phyloP scores from a whole-genome alignment of 371 early-diverging fungal genomes.

The Thermomucor indicae-seudaticae region DNA sequence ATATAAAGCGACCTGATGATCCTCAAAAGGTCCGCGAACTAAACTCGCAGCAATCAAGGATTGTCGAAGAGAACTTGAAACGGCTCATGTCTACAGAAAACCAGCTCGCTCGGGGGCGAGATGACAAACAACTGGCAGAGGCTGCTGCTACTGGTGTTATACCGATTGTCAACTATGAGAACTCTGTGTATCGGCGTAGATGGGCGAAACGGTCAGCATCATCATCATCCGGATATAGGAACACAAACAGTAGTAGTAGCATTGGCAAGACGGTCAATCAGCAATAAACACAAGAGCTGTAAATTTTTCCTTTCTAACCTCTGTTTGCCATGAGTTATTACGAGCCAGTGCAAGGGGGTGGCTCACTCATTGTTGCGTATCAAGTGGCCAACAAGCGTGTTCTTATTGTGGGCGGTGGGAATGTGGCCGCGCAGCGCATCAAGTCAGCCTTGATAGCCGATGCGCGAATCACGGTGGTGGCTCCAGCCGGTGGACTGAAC shows the following conservation, averaged over 20 bases:
- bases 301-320: too few species aligned
- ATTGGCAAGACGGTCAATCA: too few species aligned
- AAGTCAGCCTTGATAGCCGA: slow-evolving; percentile 78
- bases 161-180: slow-evolving; percentile 57
- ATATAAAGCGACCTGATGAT: slow-evolving; percentile 55
- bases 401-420: slow-evolving; percentile 81
- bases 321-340: too few species aligned
- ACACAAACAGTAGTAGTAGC: too few species aligned
- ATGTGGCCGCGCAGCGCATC: slow-evolving; percentile 79
- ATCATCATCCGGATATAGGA: too few species aligned
- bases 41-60: slow-evolving; percentile 59
- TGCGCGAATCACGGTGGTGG: slow-evolving; percentile 70
- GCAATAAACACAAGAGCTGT: too few species aligned
- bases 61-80: slow-evolving; percentile 60
- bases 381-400: slow-evolving; percentile 63
- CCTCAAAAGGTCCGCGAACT: slow-evolving; percentile 58
- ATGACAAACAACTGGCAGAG: slow-evolving; percentile 1
- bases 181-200: slow-evolving; percentile 39
- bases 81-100: slow-evolving; percentile 55
- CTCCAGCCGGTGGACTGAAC: slow-evolving; percentile 59
- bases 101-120: slow-evolving; percentile 29
- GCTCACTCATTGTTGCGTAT: slow-evolving; percentile 80
- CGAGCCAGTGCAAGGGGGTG: too few species aligned
- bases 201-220: too few species aligned
- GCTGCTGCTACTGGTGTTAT: slow-evolving; percentile 13